Percentiles rank a stretch among this genome's conserved stretches.
phyloP scores from a whole-genome alignment of 805 yeast species.

The Suhomyces faveliae region DNA sequence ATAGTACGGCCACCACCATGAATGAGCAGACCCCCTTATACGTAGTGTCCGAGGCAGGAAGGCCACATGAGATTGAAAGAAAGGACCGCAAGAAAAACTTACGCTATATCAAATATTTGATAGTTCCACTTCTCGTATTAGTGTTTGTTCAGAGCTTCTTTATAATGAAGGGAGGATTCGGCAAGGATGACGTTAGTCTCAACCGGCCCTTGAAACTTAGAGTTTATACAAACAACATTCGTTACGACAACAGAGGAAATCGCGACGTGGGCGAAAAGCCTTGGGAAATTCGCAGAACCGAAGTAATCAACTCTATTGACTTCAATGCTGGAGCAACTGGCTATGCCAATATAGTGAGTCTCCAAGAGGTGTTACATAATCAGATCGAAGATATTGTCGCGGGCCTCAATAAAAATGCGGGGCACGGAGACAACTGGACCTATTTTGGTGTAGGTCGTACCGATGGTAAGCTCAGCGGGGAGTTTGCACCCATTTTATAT shows the following conservation, averaged over 20 bases:
- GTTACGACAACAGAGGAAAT: constrained; percentile 38
- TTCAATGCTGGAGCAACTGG: constrained; percentile 29
- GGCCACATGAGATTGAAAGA: not conserved
- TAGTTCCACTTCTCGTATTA: constrained; percentile 1
- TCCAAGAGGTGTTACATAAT: constrained; percentile 39
- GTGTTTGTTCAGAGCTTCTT: constrained; percentile 1
- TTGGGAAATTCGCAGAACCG: constrained; percentile 44
- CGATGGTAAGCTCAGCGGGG: constrained; percentile 32
- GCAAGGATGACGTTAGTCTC: not conserved
- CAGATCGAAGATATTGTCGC: constrained; percentile 33
- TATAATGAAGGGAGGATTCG: not conserved
- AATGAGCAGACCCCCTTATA: constrained; percentile 1
- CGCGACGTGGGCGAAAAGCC: constrained; percentile 39
- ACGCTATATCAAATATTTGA: constrained; percentile 1
- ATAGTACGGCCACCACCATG: too few relatives aligned
- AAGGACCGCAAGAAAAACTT: not conserved
- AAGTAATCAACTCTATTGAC: constrained; percentile 40
- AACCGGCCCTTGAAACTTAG: constrained; percentile 13
- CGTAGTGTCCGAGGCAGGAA: constrained; percentile 1
- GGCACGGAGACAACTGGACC: constrained; percentile 23
- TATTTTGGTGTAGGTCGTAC: constrained; percentile 39
- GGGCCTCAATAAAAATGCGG: constrained; percentile 27
- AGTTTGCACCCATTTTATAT: constrained; percentile 38
- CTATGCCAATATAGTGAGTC: constrained; percentile 37
- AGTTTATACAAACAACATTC: constrained; percentile 44